phyloP scores from a whole-genome alignment of 495 filamentous ascomycete genomes.

The Chaetomium tenue region DNA sequence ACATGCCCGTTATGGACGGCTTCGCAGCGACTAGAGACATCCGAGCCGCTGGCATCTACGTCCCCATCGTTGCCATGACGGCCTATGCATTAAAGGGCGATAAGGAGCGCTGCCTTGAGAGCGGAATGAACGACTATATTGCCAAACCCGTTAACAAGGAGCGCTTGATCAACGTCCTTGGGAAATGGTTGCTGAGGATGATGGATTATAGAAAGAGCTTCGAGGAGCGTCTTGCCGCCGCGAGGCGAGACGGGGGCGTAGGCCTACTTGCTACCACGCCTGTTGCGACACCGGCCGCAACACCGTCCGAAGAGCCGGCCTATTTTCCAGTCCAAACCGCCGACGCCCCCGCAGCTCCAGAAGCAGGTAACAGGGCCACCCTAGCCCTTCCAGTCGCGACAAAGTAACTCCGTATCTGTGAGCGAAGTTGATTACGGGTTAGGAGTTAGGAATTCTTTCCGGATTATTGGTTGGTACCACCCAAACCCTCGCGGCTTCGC shows the following conservation, averaged over 20 bases:
- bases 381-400: no score
- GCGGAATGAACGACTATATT: slow-evolving; percentile 64
- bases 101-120: slow-evolving; percentile 54
- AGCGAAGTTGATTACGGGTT: no score
- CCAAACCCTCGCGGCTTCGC: no score
- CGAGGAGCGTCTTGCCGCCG: neutral
- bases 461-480: no score
- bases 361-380: no score
- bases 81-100: slow-evolving; percentile 64
- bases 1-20: slow-evolving; percentile 52
- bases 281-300: no score
- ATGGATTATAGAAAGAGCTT: neutral
- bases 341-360: no score
- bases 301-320: no score
- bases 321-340: no score
- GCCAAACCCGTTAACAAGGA: slow-evolving; percentile 58
- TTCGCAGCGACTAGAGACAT: slow-evolving; percentile 43
- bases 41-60: slow-evolving; percentile 37
- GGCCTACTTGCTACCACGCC: no score
- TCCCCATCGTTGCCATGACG: slow-evolving; percentile 64
- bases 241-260: slow-evolving; percentile 7
- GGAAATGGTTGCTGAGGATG: slow-evolving; percentile 23
- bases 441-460: no score
- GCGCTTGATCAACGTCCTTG: neutral
- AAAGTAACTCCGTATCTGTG: no score